These are phyloP conservation scores for Trametes elegans DNA, from an alignment of 768 basidiomycete genomes.

Conservation along the genomic window DNA sequence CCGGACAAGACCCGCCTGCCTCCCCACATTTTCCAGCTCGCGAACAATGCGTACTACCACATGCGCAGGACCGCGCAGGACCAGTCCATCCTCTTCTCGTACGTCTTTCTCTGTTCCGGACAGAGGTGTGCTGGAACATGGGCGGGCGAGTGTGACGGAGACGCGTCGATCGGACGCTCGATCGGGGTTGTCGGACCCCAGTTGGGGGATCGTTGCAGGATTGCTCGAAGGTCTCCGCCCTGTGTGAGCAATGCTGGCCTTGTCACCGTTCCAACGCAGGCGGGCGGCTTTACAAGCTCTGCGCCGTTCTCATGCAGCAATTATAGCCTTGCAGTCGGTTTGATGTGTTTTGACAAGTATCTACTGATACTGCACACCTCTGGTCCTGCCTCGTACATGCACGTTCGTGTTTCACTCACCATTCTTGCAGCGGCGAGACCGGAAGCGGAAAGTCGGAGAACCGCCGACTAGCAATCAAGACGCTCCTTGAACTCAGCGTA, in stretches of 20 bases:
- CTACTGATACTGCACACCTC: not conserved
- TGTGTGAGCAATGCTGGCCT: not conserved
- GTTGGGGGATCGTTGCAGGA: too few relatives aligned
- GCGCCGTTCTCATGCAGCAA: too few relatives aligned
- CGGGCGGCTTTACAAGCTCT: too few relatives aligned
- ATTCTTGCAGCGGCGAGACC: constrained; percentile 72
- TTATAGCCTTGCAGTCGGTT: too few relatives aligned
- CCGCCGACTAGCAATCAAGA: constrained; percentile 86
- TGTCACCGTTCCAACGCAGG: not conserved
- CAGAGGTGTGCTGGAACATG: not conserved
- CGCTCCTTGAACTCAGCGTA: constrained; percentile 87
- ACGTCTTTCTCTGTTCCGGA: constrained; percentile 27
- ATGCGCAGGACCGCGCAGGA: constrained; percentile 94
- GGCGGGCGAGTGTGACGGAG: not conserved
- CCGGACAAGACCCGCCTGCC: constrained; percentile 58
- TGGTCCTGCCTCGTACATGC: not conserved
- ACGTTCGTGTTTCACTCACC: not conserved
- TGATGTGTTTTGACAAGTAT: too few relatives aligned
- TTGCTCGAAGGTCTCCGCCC: not conserved
- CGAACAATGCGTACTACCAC: constrained; percentile 92
- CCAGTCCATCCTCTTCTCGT: constrained; percentile 87
- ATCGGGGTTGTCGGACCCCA: too few relatives aligned
- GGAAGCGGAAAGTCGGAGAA: constrained; percentile 94
- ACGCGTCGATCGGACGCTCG: not conserved
- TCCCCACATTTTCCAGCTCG: constrained; percentile 91